Evolutionary conservation across 495 filamentous ascomycete species (phyloP).

Genomic region (Glutinoglossum americanum): DNA sequence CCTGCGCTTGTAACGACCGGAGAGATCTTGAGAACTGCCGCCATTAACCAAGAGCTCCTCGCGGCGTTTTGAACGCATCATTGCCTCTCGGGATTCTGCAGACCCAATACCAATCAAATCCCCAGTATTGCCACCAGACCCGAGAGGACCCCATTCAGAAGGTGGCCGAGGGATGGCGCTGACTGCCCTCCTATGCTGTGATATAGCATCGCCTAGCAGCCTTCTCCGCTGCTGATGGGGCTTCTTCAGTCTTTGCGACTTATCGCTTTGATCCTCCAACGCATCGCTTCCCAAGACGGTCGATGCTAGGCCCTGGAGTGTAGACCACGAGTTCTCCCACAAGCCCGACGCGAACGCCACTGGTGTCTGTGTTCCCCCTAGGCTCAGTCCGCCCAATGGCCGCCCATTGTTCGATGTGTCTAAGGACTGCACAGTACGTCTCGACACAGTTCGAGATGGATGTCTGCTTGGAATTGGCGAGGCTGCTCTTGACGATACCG

Average conservation of each 20-base stretch:
- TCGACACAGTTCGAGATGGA: not conserved
- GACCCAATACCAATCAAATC: constrained; percentile 26
- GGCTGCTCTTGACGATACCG: not conserved
- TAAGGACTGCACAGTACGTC: not conserved
- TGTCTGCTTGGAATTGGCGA: constrained; percentile 3
- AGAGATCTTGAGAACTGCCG: not conserved
- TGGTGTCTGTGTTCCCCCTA: constrained; percentile 1
- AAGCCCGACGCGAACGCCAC: constrained; percentile 7
- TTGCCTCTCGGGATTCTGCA: constrained; percentile 24
- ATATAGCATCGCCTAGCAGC: not conserved
- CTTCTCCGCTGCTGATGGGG: not conserved
- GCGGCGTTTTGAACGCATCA: constrained; percentile 18
- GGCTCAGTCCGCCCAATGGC: not conserved
- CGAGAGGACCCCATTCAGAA: constrained; percentile 12
- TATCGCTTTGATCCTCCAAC: not conserved
- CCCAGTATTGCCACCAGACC: constrained; percentile 16
- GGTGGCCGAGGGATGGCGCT: not conserved
- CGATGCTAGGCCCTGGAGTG: constrained; percentile 21
- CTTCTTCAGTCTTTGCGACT: constrained; percentile 3
- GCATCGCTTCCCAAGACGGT: constrained; percentile 18
- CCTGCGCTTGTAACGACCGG: constrained; percentile 28
- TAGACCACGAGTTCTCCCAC: constrained; percentile 19
- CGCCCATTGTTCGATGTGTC: constrained; percentile 1
- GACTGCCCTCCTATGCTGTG: not conserved
- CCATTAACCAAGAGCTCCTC: constrained; percentile 2